Base-by-base conservation (phyloP, 441 rosid species). In the Erysimum pusillum region DNA sequence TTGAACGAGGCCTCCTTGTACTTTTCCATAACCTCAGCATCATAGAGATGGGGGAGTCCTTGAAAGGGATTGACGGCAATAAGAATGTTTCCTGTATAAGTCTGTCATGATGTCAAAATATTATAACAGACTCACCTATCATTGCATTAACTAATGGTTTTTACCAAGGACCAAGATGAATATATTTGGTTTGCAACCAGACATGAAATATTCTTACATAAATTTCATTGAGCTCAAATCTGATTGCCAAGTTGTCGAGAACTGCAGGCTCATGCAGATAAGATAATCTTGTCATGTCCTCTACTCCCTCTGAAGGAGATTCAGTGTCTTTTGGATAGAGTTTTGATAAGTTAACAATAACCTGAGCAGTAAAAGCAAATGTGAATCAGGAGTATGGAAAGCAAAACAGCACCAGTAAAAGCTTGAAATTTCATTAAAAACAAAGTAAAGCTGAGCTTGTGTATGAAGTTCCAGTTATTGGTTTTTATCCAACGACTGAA, bases 31-130 rank as follows among this genome's bases (percentile, higher is more conserved):
- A 77, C 68, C 45, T 36, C 1, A 41, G 63, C 58, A 74, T 88
- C 94, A 71, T 91, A 87, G 6, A 89, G 77, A 69, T 83, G 75
- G 6, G 89, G 67, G 58, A 92, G 90, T 49, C 83, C 79, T 94
- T 90, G 91, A 78, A 94, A 94, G 46, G 99, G 99, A 81, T 94
- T 94, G 85, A 94, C 79, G 71, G 99, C 96, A 42, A 94, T 91
- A 71, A 94, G 96, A 83, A 94, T 92, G 80, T 90, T 86, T 72
- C 99, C 99, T 13, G 86, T 86, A 81, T 89, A 92, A 74, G 97
- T 89, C 97, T 94, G 91, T 83, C 88, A 85, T 72, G 83, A 86
- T 81, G 82, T 79, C 84, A 83, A 82, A 82, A 76, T 38, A 81
- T 83, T 81, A 80, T 76, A 81, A 79, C 52, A 82, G 57, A 74